Evolutionary conservation across 2,329 filamentous ascomycete species (phyloP).

Genomic region (Fusarium protoensiforme): DNA sequence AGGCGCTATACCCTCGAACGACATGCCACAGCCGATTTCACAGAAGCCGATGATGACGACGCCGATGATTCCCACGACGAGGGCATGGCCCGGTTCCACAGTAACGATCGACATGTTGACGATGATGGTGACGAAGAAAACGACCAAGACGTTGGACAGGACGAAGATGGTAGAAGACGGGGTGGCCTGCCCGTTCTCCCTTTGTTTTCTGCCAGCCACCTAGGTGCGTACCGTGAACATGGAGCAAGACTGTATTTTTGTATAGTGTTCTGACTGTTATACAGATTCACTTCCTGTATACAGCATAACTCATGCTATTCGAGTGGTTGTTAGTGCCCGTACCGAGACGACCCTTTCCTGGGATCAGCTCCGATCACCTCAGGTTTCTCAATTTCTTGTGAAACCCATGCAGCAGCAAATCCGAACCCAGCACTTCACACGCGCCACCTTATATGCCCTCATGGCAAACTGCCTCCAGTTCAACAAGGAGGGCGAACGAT

Average conservation of each 20-base stretch:
- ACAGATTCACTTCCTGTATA: constrained; percentile 89
- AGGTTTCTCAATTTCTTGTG: constrained; percentile 93
- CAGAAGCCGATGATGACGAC: constrained; percentile 69
- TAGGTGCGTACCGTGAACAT: constrained; percentile 64
- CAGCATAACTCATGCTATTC: constrained; percentile 88
- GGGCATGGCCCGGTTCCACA: constrained; percentile 37
- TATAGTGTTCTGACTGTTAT: constrained; percentile 10
- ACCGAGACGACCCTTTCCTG: constrained; percentile 94
- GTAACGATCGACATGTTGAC: constrained; percentile 37
- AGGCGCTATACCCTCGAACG: constrained; percentile 46
- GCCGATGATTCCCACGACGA: constrained; percentile 55
- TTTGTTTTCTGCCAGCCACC: constrained; percentile 81
- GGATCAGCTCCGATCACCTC: constrained; percentile 95
- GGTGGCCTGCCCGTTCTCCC: constrained; percentile 66
- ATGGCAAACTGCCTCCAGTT: constrained; percentile 97
- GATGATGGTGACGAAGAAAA: constrained; percentile 61
- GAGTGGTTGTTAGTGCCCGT: constrained; percentile 82
- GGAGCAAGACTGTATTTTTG: neutral
- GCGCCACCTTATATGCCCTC: constrained; percentile 87
- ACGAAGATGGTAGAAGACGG: constrained; percentile 56
- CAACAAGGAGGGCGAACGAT: constrained; percentile 83
- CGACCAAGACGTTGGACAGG: constrained; percentile 49
- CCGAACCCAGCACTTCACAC: constrained; percentile 82
- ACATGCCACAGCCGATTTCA: constrained; percentile 73
- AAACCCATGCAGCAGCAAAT: constrained; percentile 96